phyloP scores from a whole-genome alignment of 2,329 filamentous ascomycete species.

The Dothidotthia symphoricarpi region DNA sequence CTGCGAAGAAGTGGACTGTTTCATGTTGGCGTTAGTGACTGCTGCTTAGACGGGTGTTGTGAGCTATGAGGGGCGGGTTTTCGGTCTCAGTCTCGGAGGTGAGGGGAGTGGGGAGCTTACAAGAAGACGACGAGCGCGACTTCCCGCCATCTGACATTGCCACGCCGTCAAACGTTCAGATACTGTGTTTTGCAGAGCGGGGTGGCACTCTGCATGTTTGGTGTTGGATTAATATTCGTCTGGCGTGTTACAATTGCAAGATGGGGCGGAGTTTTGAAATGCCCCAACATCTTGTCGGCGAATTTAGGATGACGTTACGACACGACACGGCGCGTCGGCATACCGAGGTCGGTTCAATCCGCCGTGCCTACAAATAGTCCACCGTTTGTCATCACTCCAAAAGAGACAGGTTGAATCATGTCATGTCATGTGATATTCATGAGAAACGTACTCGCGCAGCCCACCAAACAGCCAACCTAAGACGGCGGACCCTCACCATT shows the following conservation, averaged over 20 bases:
- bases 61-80: background rate
- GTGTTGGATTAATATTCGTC: background rate
- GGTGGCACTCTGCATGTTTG: slow-evolving; percentile 5
- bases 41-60: background rate
- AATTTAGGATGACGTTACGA: too few relatives aligned
- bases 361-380: background rate
- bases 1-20: slow-evolving; percentile 79
- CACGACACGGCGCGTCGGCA: too few relatives aligned
- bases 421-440: too few relatives aligned
- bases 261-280: too few relatives aligned
- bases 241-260: background rate
- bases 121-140: slow-evolving; percentile 51
- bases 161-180: slow-evolving; percentile 27
- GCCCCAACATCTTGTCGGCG: too few relatives aligned
- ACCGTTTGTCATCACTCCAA: background rate
- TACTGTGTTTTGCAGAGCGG: slow-evolving; percentile 16
- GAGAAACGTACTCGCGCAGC: too few relatives aligned
- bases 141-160: slow-evolving; percentile 55
- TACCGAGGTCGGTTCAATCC: too few relatives aligned
- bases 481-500: slow-evolving; percentile 6
- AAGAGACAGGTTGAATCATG: too few relatives aligned
- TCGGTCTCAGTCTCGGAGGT: too few relatives aligned
- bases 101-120: slow-evolving; percentile 34
- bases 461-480: background rate
- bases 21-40: slow-evolving; percentile 2